Conservation (phyloP, 306 rosid genomes). For the Dryas drummondii region DNA sequence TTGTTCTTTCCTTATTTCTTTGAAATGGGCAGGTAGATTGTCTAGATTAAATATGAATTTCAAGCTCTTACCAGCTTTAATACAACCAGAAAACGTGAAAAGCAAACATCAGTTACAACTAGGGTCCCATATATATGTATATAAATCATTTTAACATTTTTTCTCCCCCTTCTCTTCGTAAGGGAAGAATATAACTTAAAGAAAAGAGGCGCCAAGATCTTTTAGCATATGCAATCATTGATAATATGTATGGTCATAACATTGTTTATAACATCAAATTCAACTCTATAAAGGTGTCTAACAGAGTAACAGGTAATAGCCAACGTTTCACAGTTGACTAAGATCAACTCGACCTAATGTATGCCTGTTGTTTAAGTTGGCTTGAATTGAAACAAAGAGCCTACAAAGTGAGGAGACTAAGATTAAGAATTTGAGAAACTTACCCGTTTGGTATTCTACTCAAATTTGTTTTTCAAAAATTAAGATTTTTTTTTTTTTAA, state of each 20-base stretch:
- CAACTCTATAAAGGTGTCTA: not conserved
- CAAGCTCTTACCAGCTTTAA: not conserved
- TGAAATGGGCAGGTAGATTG: not conserved
- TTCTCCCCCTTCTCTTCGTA: not conserved
- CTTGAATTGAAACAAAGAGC: not conserved
- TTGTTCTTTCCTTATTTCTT: not conserved
- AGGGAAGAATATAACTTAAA: not conserved
- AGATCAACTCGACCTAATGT: not conserved
- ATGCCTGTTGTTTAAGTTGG: not conserved
- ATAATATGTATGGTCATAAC: not conserved
- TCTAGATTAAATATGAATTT: not conserved
- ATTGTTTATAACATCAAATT: not conserved
- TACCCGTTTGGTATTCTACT: too few species aligned
- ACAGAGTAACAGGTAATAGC: not conserved
- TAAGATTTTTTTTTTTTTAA: too few species aligned
- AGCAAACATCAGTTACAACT: not conserved
- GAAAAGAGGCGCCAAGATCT: not conserved
- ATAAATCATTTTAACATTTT: not conserved
- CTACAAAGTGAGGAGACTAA: too few species aligned
- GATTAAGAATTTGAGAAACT: too few species aligned
- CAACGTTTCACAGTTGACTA: not conserved
- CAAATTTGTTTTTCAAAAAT: too few species aligned
- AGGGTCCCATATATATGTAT: not conserved
- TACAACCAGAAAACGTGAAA: not conserved
- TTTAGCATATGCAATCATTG: not conserved